Evolutionary conservation across 441 rosid genomes (phyloP), one percentile per base, ranked within the genome.

Genomic region (Manihot esculenta): DNA sequence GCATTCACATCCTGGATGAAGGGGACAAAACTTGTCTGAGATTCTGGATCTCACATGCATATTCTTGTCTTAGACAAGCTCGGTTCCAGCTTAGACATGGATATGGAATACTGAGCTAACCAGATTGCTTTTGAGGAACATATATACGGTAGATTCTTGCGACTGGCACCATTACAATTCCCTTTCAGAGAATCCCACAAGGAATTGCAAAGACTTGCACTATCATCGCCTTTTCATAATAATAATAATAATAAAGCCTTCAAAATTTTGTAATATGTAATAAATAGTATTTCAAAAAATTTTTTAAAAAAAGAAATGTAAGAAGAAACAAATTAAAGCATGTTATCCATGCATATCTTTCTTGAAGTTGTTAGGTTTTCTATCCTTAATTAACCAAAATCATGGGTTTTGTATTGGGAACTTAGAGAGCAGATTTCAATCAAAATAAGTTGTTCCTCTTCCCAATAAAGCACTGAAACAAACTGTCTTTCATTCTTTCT

Each of bases 401-500:
- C 42, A 38, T 38, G 42, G 42, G 42, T 5, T 38, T 38, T 38
- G 33, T 30, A 38, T 38, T 38, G 7, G 42, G 42, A 65, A 33
- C 6, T 13, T 47, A 23, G 3, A 44, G 47, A 64, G 57, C 42
- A 30, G 23, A 45, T 38, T 42, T 69, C 61, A 73, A 59, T 64
- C 48, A 30, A 42, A 54, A 38, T 21, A 50, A 18, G 49, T 49
- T 13, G 45, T 33, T 60, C 30, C 73, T 79, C 72, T 79, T 75
- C 76, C 79, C 81, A 70, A 80, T 66, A 77, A 75, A 79, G 78
- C 68, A 13, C 65, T 14, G 71, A 67, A 65, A 74, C 72, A 66
- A 41, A 69, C 68, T 21, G 49, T 51, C 12, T 64, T 72, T 69
- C 58, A 49, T 63, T 38, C 10, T 49, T 71, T 68, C 51, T 79